Evolutionary conservation across 2,329 filamentous ascomycete genomes (phyloP).

Genomic region (Gaeumannomyces tritici): DNA sequence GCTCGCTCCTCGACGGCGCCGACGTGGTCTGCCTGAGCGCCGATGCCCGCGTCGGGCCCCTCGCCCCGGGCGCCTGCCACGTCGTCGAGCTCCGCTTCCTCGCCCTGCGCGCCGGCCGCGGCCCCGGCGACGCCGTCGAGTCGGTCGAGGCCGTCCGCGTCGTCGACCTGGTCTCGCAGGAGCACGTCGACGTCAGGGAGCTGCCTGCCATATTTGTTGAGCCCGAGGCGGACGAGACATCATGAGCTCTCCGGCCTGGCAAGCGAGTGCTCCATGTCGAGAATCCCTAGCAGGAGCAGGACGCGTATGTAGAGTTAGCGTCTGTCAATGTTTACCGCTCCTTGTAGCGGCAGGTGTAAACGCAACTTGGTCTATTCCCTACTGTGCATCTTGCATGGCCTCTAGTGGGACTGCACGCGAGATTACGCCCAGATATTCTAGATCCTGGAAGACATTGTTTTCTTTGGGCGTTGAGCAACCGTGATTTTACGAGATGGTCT

Average conservation of each 20-base stretch:
- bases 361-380: not conserved
- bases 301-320: not conserved
- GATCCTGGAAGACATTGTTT: not conserved
- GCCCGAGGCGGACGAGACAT: constrained; percentile 7
- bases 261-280: not conserved
- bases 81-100: constrained; percentile 65
- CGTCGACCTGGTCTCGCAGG: constrained; percentile 62
- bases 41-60: constrained; percentile 62
- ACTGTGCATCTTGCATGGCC: too few relatives aligned
- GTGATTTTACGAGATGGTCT: not conserved
- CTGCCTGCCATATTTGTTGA: constrained; percentile 58
- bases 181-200: constrained; percentile 69
- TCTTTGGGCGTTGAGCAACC: not conserved
- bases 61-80: constrained; percentile 64
- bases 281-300: not conserved
- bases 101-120: constrained; percentile 56
- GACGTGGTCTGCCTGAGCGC: constrained; percentile 68
- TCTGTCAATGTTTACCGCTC: too few relatives aligned
- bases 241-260: not conserved
- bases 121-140: constrained; percentile 56
- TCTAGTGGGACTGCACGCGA: not conserved
- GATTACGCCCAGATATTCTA: not conserved
- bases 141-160: constrained; percentile 64
- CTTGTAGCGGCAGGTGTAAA: too few relatives aligned
- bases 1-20: constrained; percentile 50